Evolutionary conservation across 805 yeast genomes (phyloP).

Genomic region (Metschnikowia lunata): DNA sequence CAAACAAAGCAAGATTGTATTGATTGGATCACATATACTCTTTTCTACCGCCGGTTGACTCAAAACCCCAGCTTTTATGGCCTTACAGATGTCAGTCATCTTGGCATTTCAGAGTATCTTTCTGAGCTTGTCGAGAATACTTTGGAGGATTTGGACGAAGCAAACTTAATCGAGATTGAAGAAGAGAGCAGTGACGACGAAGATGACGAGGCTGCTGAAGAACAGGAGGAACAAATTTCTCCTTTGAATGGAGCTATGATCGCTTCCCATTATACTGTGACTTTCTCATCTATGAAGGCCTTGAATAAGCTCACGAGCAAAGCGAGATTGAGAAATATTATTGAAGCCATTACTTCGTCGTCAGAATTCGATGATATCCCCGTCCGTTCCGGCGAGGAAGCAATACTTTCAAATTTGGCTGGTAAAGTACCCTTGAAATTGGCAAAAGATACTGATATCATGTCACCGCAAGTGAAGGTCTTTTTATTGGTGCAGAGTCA

Average conservation of each 20-base stretch:
- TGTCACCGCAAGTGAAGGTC: conserved; percentile 62
- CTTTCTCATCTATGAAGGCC: conserved; percentile 63
- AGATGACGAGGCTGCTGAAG: conserved; percentile 32
- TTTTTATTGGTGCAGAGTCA: conserved; percentile 79
- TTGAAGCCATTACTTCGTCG: conserved; percentile 65
- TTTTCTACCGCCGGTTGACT: conserved; percentile 74
- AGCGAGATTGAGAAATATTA: conserved; percentile 54
- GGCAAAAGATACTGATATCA: conserved; percentile 28
- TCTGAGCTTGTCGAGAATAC: conserved; percentile 79
- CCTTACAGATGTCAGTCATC: conserved; percentile 55
- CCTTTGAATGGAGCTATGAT: conserved; percentile 73
- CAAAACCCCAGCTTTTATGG: conserved; percentile 88
- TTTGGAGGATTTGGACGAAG: conserved; percentile 56
- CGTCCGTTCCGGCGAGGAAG: conserved; percentile 57
- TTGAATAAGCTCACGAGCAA: conserved; percentile 50
- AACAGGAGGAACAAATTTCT: conserved; percentile 37
- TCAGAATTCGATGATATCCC: conserved; percentile 66
- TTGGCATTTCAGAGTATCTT: conserved; percentile 73
- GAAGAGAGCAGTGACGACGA: conserved; percentile 27
- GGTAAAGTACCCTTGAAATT: conserved; percentile 61
- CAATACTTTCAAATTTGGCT: conserved; percentile 46
- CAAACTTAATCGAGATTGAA: conserved; percentile 59
- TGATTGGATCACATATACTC: conserved; percentile 84
- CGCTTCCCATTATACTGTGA: conserved; percentile 66
- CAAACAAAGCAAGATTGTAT: conserved; percentile 76